Conservation (phyloP, 1,139 yeast species). For the Geotrichum aggregatum region DNA sequence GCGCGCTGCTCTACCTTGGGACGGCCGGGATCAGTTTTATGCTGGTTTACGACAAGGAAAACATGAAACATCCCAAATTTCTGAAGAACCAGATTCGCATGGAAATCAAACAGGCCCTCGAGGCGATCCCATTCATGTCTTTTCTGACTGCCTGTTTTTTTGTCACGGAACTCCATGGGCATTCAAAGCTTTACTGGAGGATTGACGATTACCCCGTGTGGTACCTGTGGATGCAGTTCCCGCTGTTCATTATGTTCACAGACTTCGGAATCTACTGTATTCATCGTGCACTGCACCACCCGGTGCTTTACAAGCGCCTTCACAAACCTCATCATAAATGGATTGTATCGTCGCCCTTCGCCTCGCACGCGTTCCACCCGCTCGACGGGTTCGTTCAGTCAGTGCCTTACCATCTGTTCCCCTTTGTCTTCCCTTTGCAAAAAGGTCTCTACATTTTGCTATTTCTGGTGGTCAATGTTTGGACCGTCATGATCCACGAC, state of each 20-base stretch:
- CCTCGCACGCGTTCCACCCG: constrained; percentile 98
- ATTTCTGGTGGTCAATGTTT: constrained; percentile 87
- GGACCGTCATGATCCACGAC: constrained; percentile 98
- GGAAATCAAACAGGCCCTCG: constrained; percentile 72
- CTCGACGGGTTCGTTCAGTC: constrained; percentile 93
- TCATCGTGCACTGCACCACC: constrained; percentile 93
- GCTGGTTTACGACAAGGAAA: constrained; percentile 77
- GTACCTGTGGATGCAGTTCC: constrained; percentile 62
- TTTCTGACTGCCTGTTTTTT: constrained; percentile 85
- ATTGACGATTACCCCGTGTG: constrained; percentile 64
- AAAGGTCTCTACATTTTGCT: constrained; percentile 74
- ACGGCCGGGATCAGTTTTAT: constrained; percentile 72
- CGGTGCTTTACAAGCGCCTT: constrained; percentile 70
- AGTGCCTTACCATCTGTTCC: constrained; percentile 86
- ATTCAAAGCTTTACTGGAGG: constrained; percentile 68
- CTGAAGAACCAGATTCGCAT: constrained; percentile 84
- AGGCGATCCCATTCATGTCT: constrained; percentile 88
- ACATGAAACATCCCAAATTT: constrained; percentile 93
- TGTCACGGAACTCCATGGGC: constrained; percentile 74
- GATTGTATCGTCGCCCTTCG: constrained; percentile 97
- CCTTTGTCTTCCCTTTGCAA: constrained; percentile 87
- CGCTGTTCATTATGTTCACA: constrained; percentile 80
- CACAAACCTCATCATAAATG: constrained; percentile 99
- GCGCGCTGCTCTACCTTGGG: constrained; percentile 71
- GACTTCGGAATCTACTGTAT: constrained; percentile 88